phyloP scores from a whole-genome alignment of 1,284 basidiomycete genomes.

The Sporisorium iseilematis-ciliati region DNA sequence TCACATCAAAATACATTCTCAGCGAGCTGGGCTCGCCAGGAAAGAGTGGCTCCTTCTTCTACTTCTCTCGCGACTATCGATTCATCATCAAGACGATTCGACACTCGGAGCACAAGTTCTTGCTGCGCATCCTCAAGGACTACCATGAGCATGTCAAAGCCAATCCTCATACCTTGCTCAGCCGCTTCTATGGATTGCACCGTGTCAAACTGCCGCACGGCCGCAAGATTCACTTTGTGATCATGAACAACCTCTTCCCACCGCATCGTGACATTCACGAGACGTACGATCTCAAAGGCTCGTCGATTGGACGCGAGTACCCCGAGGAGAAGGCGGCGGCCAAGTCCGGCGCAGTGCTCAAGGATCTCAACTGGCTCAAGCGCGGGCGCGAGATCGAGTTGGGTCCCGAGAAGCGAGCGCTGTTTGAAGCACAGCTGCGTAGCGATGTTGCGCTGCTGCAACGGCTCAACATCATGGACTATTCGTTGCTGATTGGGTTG shows the following conservation, averaged over 20 bases:
- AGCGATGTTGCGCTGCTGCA: conserved; percentile 88
- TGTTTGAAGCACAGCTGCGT: conserved; percentile 88
- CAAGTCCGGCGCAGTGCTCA: conserved; percentile 89
- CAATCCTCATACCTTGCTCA: conserved; percentile 94
- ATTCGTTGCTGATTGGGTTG: conserved; percentile 91
- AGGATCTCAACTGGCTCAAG: conserved; percentile 97
- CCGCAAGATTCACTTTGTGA: conserved; percentile 97
- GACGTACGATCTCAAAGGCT: conserved; percentile 96
- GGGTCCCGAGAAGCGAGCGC: conserved; percentile 91
- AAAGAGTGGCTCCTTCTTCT: conserved; percentile 98
- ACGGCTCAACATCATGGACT: conserved; percentile 91
- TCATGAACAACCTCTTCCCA: conserved; percentile 99
- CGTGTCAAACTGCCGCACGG: conserved; percentile 95
- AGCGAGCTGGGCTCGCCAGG: conserved; percentile 98
- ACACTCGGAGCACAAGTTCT: conserved; percentile 92
- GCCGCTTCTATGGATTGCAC: conserved; percentile 94
- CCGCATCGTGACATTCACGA: conserved; percentile 97
- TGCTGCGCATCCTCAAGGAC: conserved; percentile 83
- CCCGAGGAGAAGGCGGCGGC: conserved; percentile 83
- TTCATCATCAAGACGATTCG: conserved; percentile 99
- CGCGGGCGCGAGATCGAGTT: conserved; percentile 82
- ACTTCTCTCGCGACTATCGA: conserved; percentile 97
- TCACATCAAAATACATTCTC: conserved; percentile 97
- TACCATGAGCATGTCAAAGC: conserved; percentile 89
- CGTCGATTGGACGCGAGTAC: conserved; percentile 88